Conservation (phyloP, 345 rosid genomes). For the Geranium rotundifolium region DNA sequence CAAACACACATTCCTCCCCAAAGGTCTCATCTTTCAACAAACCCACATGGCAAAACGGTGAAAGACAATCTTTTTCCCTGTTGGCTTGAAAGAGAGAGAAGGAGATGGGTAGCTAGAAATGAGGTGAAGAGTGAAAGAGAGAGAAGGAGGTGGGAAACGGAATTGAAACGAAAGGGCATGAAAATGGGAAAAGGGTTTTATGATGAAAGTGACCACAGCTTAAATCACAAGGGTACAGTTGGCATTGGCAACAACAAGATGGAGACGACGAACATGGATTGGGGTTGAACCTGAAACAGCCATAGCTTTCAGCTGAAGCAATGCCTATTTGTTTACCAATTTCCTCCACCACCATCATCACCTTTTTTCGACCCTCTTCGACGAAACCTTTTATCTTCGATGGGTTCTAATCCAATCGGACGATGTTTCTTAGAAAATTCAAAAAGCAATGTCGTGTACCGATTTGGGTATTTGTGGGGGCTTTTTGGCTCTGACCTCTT, state of each 20-base stretch:
- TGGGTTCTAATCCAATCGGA: not conserved
- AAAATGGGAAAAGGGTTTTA: not conserved
- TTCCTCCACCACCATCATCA: not conserved
- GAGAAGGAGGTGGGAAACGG: not conserved
- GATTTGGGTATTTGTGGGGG: not conserved
- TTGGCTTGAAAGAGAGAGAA: not conserved
- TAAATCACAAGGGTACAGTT: not conserved
- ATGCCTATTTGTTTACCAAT: not conserved
- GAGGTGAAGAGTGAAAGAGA: not conserved
- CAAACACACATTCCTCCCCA: not conserved
- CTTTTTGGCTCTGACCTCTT: not conserved
- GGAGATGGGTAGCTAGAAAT: not conserved
- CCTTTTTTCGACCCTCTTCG: not conserved
- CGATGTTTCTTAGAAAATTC: not conserved
- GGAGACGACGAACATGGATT: not conserved
- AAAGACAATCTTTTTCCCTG: not conserved
- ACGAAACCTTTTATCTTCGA: not conserved
- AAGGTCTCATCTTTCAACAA: not conserved
- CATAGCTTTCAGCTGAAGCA: slow-evolving; percentile 20
- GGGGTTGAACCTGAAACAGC: not conserved
- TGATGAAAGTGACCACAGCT: not conserved
- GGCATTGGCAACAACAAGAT: not conserved
- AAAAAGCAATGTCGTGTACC: not conserved
- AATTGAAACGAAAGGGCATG: not conserved
- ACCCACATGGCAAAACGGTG: not conserved